Evolutionary conservation across 140 eudicot species (phyloP), one percentile per base, ranked within the genome.

Genomic region (Bidens hawaiensis): DNA sequence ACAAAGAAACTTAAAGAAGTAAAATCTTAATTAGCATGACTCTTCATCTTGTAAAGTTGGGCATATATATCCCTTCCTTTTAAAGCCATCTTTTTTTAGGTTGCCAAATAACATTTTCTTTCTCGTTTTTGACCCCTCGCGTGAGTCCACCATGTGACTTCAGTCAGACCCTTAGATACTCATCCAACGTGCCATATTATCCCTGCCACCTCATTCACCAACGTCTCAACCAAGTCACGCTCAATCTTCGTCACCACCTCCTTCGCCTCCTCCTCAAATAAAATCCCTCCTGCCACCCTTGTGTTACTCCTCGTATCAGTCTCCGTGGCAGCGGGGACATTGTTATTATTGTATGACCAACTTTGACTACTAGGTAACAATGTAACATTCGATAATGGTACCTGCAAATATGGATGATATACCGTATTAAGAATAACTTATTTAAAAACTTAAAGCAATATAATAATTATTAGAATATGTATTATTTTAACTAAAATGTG

Each of bases 291-390:
- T 46, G 40, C 27, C 18, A 14, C 31, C 33, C 46, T 25, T n/a
- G 46, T 17, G 6, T 41, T 59, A 9, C 46, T 16, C 0, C 80
- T 5, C 60, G 87, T 33, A 67, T 90, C 97, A 15, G 50, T 48
- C 4, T 69, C 86, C 69, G 43, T 17, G 57, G 30, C 15, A 31
- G 55, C 46, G 33, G 60, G 0, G 58, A 61, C 38, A 23, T 41
- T 26, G 26, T 64, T 58, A 31, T 74, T 73, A n/a, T 67, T 61
- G 77, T 68, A 82, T 80, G 80, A 70, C 59, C 65, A 88, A 85
- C 77, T 75, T 95, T 76, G 56, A 73, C 82, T 38, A 74, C 83
- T 65, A 86, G 87, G 72, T 73, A 85, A 85, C 79, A 73, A 84
- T 79, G 77, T 63, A 82, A 68, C 76, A 74, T 78, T 82, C 60